Base-by-base conservation (phyloP, 2,329 filamentous ascomycete species). In the Pestalotiopsis fici region DNA sequence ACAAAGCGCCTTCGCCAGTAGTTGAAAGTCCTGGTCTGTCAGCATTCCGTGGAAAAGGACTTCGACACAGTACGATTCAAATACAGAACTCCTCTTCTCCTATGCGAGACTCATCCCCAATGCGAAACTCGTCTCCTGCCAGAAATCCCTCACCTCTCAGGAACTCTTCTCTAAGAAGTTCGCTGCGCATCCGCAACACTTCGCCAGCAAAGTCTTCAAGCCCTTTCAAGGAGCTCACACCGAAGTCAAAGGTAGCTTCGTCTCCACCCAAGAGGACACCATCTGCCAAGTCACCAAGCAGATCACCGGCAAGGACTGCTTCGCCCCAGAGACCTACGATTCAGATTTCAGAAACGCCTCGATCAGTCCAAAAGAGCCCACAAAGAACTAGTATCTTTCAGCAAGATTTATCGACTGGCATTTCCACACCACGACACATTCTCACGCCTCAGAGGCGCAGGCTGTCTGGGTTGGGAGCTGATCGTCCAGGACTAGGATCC, bases 401-500 rank as follows among this genome's bases (percentile, higher is more conserved):
- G 54, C 71, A 72, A 37, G 68, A 76, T 47, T 68, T 70, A 65
- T 74, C 85, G 23, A 89, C 86, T 4, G 89, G 89, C 3, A 75
- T 83, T 39, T 84, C 85, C 21, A 91, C 89, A 1, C 91, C 92
- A 15, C 87, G 84, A 21, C 84, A 92, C 62, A 80, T 92, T 13
- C 77, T 93, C 6, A 91, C 87, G 3, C 89, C 90, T 2, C 86
- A 88, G 67, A 77, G 77, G 43, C 85, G 90, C 31, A 83, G 84
- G 57, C 86, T 90, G 18, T 91, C 91, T 15, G 91, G 91, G 0
- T 75, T 94, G 69, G 91, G 92, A 25, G 87, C 88, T 69, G 92
- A 93, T 72, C 88, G 87, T 70, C 82, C 86, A 69, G 93, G 92
- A 0, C 85, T 95, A 65, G 93, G 93, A 6, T 95, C 93, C 0